Conservation (phyloP, 106 monocot species). For the Dendrobium catenatum region DNA sequence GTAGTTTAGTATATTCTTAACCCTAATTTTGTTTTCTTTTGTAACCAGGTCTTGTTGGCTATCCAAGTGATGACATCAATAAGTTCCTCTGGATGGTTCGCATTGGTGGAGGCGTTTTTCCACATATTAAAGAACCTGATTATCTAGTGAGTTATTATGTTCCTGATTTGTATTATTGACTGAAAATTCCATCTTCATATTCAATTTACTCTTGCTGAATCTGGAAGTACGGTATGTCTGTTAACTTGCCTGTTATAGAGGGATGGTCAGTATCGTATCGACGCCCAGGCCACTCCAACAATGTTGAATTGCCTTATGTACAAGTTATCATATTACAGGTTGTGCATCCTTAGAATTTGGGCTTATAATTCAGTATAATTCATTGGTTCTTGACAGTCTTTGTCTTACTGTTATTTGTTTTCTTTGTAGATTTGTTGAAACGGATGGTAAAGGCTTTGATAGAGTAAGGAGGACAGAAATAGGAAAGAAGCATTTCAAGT, state of each 20-base stretch:
- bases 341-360: neutral
- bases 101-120: slow-evolving; percentile 98
- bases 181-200: neutral
- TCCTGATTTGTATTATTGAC: neutral
- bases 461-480: slow-evolving; percentile 95
- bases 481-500: slow-evolving; percentile 95
- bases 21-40: slow-evolving; percentile 3
- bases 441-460: slow-evolving; percentile 95
- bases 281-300: slow-evolving; percentile 88
- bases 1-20: neutral
- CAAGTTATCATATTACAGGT: slow-evolving; percentile 99
- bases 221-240: neutral
- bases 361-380: neutral
- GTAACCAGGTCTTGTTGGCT: slow-evolving; percentile 87
- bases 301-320: slow-evolving; percentile 99
- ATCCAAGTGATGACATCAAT: slow-evolving; percentile 98
- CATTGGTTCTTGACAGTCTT: neutral
- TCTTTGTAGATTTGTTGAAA: slow-evolving; percentile 73
- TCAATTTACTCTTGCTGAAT: neutral
- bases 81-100: slow-evolving; percentile 99
- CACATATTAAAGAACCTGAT: slow-evolving; percentile 97
- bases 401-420: neutral
- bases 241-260: slow-evolving; percentile 35
- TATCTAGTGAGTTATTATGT: slow-evolving; percentile 75
- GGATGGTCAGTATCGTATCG: slow-evolving; percentile 93